Percentiles rank a stretch among this genome's conserved stretches.
These are phyloP conservation scores for Polygonum aviculare DNA, from an alignment of 148 eudicot genomes.

Conservation along the genomic window DNA sequence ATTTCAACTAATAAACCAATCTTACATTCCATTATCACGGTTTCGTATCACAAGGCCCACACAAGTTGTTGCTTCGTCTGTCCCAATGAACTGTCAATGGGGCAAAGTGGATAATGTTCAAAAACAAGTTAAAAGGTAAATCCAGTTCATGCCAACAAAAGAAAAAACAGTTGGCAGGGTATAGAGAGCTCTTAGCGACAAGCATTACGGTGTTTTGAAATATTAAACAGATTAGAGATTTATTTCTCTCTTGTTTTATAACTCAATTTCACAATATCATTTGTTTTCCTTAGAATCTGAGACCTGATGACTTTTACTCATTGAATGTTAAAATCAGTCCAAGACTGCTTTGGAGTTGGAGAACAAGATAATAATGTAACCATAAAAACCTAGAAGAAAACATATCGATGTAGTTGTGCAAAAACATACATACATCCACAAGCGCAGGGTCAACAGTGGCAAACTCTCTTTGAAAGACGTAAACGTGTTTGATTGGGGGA, in stretches of 20 bases:
- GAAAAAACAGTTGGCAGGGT: not conserved
- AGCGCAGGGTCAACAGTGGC: conserved; percentile 81
- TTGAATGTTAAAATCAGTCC: not conserved
- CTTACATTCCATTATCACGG: conserved; percentile 74
- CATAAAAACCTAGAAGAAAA: not conserved
- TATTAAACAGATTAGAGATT: not conserved
- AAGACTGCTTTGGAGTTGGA: not conserved
- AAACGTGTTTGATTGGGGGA: conserved; percentile 46
- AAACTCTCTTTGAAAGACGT: conserved; percentile 85
- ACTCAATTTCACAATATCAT: not conserved
- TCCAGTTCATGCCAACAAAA: not conserved
- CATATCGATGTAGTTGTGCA: not conserved
- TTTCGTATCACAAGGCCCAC: conserved; percentile 81
- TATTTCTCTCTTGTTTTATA: not conserved
- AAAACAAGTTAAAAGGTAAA: conserved; percentile 1
- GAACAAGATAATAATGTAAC: not conserved
- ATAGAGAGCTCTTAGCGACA: not conserved
- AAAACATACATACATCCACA: conserved; percentile 60
- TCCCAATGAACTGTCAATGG: conserved; percentile 59
- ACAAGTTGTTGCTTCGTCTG: conserved; percentile 96
- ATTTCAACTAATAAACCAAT: not conserved
- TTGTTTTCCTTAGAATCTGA: not conserved
- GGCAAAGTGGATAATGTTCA: not conserved
- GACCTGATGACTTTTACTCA: not conserved
- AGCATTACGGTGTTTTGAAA: not conserved